phyloP scores from a whole-genome alignment of 768 basidiomycete genomes.

The Serendipita sp. region DNA sequence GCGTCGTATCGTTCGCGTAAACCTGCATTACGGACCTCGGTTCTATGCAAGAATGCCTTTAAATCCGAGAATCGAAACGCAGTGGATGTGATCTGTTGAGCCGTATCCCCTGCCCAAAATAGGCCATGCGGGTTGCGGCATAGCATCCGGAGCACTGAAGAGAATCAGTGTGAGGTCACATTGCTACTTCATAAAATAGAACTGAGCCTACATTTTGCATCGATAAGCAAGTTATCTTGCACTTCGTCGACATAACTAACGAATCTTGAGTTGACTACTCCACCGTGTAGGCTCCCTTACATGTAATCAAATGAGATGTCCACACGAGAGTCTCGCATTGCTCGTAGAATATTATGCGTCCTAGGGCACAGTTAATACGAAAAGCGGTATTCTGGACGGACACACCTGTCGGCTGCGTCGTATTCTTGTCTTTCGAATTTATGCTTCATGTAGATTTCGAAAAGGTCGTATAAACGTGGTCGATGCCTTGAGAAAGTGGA shows the following conservation, averaged over 20 bases:
- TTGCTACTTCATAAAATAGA: neutral
- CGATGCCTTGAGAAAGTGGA: conserved; percentile 38
- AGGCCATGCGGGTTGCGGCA: conserved; percentile 49
- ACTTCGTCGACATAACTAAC: conserved; percentile 59
- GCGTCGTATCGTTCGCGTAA: no score
- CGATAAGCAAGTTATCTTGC: conserved; percentile 55
- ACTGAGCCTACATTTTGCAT: conserved; percentile 32
- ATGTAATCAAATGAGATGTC: neutral
- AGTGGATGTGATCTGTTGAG: conserved; percentile 63
- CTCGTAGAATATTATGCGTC: conserved; percentile 33
- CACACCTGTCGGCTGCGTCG: conserved; percentile 43
- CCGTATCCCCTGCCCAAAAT: conserved; percentile 70
- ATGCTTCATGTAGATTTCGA: conserved; percentile 32
- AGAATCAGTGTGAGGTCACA: neutral
- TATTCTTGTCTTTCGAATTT: conserved; percentile 29
- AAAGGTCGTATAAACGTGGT: conserved; percentile 34
- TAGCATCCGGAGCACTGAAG: conserved; percentile 42
- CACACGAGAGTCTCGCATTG: conserved; percentile 25
- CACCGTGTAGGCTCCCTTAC: neutral
- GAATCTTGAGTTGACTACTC: neutral
- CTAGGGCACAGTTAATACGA: conserved; percentile 16
- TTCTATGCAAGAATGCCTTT: conserved; percentile 46
- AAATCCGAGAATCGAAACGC: conserved; percentile 57
- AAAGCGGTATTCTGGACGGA: conserved; percentile 25
- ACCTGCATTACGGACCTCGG: conserved; percentile 30